Evolutionary conservation across 2,329 filamentous ascomycete genomes (phyloP), one percentile per base, ranked within the genome.

Genomic region (Xylaria sp.): DNA sequence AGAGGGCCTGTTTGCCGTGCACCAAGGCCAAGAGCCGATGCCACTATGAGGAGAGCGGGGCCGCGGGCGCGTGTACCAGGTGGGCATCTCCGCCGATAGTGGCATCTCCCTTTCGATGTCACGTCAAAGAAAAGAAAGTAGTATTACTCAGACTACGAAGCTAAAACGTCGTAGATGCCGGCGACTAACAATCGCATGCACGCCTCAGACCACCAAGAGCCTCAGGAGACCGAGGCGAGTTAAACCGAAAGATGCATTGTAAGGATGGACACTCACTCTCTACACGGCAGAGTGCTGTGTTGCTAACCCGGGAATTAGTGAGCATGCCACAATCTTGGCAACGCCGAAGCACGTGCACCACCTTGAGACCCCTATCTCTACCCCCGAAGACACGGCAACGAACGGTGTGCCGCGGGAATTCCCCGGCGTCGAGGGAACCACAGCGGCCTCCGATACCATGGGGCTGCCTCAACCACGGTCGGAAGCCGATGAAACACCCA

Each of bases 1-100:
- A 61, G 33, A 65, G 72, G 23, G 72, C 72, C 9, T 74, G 72
- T 47, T 58, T 68, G 6, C 66, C 70, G 40, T 74, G 72, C 38
- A 71, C 67, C 4, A 73, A 69, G 37, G 71, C 72, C 1, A 73
- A 72, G 62, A 65, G 71, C 23, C 70, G 71, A 3, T 74, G 72
- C 40, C 66, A 70, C 29, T 74, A 71, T 33, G 67, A 71, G 44
- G 60, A 48, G 3, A 68, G 70, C 41, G 68, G 64, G 49, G 25
- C 65, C 6, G 62, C 63, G 1, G 59, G 67, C 37, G 70, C 69
- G 11, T 74, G 72, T 44, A 62, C 70, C 46, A 69, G 72, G 72
- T 73, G 15, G 23, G 40, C 21, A 17, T 29, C n/a, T 51, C 11
- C 8, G 11, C 13, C 10, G 8, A 21, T 9, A 33, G 5, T 10